Evolutionary conservation across 2,329 filamentous ascomycete species (phyloP).

Genomic region (Penicillium decumbens): DNA sequence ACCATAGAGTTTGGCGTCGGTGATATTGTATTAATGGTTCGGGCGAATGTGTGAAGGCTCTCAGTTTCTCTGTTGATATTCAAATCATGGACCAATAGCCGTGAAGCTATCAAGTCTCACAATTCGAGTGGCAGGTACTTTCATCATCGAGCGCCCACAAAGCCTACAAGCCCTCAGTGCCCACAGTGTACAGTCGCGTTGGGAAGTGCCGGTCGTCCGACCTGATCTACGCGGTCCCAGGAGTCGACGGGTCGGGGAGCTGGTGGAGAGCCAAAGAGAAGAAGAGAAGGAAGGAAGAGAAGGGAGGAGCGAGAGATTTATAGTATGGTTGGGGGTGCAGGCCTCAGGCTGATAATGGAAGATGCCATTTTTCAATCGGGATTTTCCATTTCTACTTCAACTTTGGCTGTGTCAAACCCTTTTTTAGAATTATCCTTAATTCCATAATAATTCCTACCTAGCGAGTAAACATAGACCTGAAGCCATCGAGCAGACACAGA

Average conservation of each 20-base stretch:
- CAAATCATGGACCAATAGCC: too few species aligned
- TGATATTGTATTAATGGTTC: background rate
- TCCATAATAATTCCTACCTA: too few species aligned
- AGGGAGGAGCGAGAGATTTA: background rate
- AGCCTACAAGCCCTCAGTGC: too few species aligned
- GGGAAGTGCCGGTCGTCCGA: background rate
- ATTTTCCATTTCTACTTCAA: too few species aligned
- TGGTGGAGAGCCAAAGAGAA: background rate
- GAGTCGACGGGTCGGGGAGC: background rate
- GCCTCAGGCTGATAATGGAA: too few species aligned
- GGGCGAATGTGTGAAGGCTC: background rate
- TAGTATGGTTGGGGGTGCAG: too few species aligned
- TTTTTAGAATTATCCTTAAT: too few species aligned
- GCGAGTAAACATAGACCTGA: too few species aligned
- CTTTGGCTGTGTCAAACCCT: too few species aligned
- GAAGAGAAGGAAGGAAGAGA: background rate
- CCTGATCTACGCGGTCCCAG: background rate
- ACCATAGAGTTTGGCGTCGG: background rate
- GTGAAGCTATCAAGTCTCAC: slow-evolving; percentile 3
- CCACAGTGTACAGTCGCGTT: background rate
- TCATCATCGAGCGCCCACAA: background rate
- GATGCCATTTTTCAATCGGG: too few species aligned
- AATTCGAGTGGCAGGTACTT: too few species aligned
- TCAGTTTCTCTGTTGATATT: background rate
- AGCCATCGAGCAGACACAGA: too few species aligned